Percentiles rank a stretch among this genome's conserved stretches.
These are phyloP conservation scores for Mortierella sp. DNA, from an alignment of 371 early-diverging fungal genomes.

Conservation along the genomic window DNA sequence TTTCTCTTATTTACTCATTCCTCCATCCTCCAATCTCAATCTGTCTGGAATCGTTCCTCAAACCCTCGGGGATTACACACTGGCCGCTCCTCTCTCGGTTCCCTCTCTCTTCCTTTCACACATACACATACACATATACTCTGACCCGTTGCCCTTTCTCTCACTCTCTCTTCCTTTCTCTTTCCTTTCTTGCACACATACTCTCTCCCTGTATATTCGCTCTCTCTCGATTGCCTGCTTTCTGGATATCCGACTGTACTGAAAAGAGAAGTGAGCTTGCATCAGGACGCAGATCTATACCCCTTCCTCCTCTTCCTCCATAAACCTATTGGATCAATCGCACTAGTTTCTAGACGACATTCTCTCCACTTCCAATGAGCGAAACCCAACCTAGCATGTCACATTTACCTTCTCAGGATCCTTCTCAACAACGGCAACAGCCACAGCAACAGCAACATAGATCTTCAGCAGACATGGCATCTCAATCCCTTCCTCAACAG, in stretches of 20 bases:
- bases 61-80: conserved; percentile 4
- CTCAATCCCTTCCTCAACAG: conserved; percentile 44
- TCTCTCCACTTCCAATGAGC: conserved; percentile 20
- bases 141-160: background rate
- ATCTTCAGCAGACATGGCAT: conserved; percentile 39
- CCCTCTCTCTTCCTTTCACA: background rate
- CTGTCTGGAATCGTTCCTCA: background rate
- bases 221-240: conserved; percentile 5
- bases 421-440: conserved; percentile 15
- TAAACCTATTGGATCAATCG: background rate
- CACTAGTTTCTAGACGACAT: background rate
- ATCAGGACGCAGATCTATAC: conserved; percentile 8
- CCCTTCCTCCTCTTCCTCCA: background rate
- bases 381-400: conserved; percentile 20
- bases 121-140: background rate
- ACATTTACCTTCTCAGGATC: conserved; percentile 26
- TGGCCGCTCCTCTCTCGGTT: conserved; percentile 5
- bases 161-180: background rate
- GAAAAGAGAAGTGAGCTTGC: background rate
- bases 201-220: background rate
- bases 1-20: no score
- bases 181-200: background rate
- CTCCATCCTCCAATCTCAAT: background rate
- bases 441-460: conserved; percentile 12
- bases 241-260: background rate